phyloP scores from a whole-genome alignment of 495 filamentous ascomycete species.

The Rhypophila decipiens region DNA sequence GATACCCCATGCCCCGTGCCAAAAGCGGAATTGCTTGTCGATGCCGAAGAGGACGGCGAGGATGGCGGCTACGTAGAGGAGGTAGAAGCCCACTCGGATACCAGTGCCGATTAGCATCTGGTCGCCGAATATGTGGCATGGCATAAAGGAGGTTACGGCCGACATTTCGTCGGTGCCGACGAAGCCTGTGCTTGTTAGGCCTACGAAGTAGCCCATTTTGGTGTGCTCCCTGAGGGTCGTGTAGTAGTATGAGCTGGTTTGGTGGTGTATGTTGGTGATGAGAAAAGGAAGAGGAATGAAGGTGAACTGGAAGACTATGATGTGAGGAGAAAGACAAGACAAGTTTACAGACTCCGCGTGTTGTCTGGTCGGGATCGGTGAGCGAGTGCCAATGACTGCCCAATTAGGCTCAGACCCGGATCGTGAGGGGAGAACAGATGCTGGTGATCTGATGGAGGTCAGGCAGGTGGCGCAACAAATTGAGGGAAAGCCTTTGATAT shows the following conservation, averaged over 20 bases:
- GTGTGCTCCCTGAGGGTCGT: too few species aligned
- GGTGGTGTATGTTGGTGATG: not conserved
- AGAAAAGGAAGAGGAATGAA: not conserved
- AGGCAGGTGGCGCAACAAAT: too few species aligned
- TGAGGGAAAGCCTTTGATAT: too few species aligned
- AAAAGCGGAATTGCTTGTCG: slow-evolving; percentile 27
- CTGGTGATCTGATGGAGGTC: too few species aligned
- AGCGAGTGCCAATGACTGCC: too few species aligned
- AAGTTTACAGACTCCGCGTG: too few species aligned
- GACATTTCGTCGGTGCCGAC: slow-evolving; percentile 23
- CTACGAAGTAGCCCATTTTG: slow-evolving; percentile 22
- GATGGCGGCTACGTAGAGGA: slow-evolving; percentile 23
- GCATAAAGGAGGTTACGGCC: slow-evolving; percentile 23
- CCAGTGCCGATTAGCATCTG: slow-evolving; percentile 27
- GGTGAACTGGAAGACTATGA: too few species aligned
- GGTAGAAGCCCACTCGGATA: slow-evolving; percentile 26
- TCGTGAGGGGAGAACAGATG: too few species aligned
- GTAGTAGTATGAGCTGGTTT: too few species aligned
- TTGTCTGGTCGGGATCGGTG: too few species aligned
- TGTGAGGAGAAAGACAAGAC: too few species aligned
- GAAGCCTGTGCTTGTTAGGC: slow-evolving; percentile 22
- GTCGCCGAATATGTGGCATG: slow-evolving; percentile 29
- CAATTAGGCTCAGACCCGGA: too few species aligned
- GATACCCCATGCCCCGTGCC: slow-evolving; percentile 25
- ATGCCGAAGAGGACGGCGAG: slow-evolving; percentile 21